Conservation (phyloP, 148 eudicot genomes). For the Fallopia convolvulus region DNA sequence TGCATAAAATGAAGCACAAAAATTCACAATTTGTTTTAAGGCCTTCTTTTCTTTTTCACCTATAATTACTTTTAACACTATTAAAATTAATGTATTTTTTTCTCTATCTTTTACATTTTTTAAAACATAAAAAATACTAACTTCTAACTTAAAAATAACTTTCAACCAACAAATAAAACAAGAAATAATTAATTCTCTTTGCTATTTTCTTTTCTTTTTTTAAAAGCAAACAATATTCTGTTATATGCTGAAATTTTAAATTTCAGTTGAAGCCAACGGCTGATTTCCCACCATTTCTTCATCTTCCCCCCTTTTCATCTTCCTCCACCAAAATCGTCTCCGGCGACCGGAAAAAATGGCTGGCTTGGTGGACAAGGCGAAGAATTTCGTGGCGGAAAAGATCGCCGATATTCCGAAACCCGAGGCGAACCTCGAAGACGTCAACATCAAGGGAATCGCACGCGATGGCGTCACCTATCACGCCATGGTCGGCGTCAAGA, state of each 20-base stretch:
- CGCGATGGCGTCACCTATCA: conserved; percentile 25
- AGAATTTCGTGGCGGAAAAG: conserved; percentile 32
- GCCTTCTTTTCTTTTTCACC: no score
- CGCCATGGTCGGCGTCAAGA: conserved; percentile 33
- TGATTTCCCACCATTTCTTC: not conserved
- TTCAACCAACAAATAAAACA: no score
- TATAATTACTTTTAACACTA: no score
- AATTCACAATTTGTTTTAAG: no score
- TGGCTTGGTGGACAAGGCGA: conserved; percentile 28
- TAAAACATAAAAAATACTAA: no score
- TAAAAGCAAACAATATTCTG: not conserved
- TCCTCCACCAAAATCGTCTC: not conserved
- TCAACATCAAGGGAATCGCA: conserved; percentile 32
- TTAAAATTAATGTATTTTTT: no score
- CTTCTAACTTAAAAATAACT: no score
- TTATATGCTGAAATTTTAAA: not conserved
- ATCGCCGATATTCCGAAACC: conserved; percentile 33
- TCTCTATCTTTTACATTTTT: no score
- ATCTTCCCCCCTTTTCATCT: not conserved
- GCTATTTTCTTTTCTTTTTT: not conserved
- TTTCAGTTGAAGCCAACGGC: not conserved
- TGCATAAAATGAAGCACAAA: no score
- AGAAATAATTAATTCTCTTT: no score
- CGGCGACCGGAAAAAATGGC: conserved; percentile 13
- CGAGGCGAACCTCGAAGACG: conserved; percentile 32